A percentile compares a stretch with the other conserved stretches of the same genome.
Evolutionary conservation across 805 yeast species (phyloP).

Genomic region (Pichia paraexigua): DNA sequence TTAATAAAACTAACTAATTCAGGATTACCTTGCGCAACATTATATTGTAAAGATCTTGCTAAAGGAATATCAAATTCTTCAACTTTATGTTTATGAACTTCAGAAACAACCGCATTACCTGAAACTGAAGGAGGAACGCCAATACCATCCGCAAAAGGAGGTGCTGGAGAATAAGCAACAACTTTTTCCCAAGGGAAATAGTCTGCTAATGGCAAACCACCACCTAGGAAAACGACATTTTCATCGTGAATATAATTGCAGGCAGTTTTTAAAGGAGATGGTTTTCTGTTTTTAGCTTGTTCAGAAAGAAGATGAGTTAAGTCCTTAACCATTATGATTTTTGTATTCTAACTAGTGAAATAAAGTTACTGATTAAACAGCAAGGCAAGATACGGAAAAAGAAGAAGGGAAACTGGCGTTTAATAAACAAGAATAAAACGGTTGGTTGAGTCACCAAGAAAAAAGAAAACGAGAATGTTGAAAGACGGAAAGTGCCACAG

Average conservation of each 20-base stretch:
- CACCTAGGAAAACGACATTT: constrained; percentile 81
- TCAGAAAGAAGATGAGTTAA: constrained; percentile 65
- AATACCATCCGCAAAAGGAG: constrained; percentile 75
- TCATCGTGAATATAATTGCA: constrained; percentile 72
- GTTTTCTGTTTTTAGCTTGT: constrained; percentile 69
- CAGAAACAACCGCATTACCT: constrained; percentile 29
- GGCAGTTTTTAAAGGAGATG: constrained; percentile 78
- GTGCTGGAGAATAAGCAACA: constrained; percentile 61
- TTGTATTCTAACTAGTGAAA: not conserved
- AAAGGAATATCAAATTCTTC: constrained; percentile 60
- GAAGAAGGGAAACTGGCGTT: not conserved
- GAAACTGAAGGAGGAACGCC: constrained; percentile 46
- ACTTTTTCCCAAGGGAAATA: constrained; percentile 88
- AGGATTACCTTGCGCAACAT: constrained; percentile 73
- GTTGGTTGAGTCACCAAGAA: not conserved
- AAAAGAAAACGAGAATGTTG: not conserved
- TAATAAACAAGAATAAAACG: no score
- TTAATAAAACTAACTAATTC: constrained; percentile 59
- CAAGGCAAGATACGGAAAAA: not conserved
- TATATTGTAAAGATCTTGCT: constrained; percentile 86
- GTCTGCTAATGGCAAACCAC: constrained; percentile 87
- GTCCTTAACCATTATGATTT: constrained; percentile 39
- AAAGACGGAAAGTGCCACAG: not conserved
- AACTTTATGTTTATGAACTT: constrained; percentile 33
- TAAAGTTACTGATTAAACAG: no score